phyloP scores from a whole-genome alignment of 2,329 filamentous ascomycete genomes.

The Sporothrix brasiliensis region DNA sequence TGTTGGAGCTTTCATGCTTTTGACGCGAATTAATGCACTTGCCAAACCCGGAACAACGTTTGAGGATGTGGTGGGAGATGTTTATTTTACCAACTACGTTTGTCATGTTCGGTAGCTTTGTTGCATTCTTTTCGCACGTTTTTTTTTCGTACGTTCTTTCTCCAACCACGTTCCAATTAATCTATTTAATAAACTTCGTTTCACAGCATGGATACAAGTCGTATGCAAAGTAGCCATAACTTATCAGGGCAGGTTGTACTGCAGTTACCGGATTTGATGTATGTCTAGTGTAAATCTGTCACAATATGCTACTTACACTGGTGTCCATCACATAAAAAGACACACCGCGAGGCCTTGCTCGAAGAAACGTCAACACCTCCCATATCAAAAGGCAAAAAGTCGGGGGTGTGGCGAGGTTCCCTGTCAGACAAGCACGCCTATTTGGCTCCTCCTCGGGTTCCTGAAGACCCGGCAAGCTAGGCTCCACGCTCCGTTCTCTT shows the following conservation, averaged over 20 bases:
- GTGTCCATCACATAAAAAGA: no score
- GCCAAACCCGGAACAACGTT: not conserved
- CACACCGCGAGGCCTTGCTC: not conserved
- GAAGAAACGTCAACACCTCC: not conserved
- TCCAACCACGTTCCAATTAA: not conserved
- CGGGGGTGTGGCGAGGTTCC: slow-evolving; percentile 16
- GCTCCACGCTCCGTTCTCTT: not conserved
- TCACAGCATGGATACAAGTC: not conserved
- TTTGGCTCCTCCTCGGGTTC: not conserved
- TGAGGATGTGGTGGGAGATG: not conserved
- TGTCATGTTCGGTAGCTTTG: not conserved
- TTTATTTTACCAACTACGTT: not conserved
- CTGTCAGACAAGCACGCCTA: slow-evolving; percentile 12
- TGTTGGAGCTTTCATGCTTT: not conserved
- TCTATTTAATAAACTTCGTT: not conserved
- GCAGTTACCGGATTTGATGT: not conserved
- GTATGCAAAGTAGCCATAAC: not conserved
- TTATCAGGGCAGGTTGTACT: not conserved
- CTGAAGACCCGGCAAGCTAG: not conserved
- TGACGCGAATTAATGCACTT: not conserved
- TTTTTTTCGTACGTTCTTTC: not conserved
- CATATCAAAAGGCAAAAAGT: not conserved
- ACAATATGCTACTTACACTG: no score
- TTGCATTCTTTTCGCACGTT: not conserved
- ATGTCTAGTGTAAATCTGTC: no score